phyloP scores from a whole-genome alignment of 768 basidiomycete genomes.

The Termitomyces sp. region DNA sequence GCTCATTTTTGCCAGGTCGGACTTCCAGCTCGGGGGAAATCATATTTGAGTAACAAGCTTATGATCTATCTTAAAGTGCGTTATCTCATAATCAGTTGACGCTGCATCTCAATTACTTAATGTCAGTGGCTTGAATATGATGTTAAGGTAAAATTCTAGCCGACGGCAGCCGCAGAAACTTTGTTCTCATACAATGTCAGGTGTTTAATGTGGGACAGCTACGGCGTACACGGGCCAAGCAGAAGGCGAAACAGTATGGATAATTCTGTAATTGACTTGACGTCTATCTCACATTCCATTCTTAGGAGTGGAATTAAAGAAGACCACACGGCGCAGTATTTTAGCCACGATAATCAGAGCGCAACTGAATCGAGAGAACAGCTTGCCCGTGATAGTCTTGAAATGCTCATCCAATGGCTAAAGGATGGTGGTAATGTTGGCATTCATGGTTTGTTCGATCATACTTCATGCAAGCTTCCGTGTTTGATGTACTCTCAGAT shows the following conservation, averaged over 20 bases:
- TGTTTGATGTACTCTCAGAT: slow-evolving; percentile 45
- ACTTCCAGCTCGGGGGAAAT: slow-evolving; percentile 96
- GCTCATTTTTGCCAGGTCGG: slow-evolving; percentile 62
- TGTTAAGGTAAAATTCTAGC: slow-evolving; percentile 64
- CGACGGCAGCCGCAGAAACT: neutral
- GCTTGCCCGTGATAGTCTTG: slow-evolving; percentile 88
- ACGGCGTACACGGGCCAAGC: slow-evolving; percentile 79
- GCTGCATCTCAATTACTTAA: slow-evolving; percentile 12
- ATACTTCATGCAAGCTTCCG: neutral
- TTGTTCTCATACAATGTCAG: slow-evolving; percentile 31
- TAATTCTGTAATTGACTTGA: neutral
- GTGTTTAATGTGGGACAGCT: slow-evolving; percentile 99
- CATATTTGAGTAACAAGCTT: slow-evolving; percentile 96
- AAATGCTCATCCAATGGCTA: slow-evolving; percentile 93
- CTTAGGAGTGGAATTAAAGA: slow-evolving; percentile 78
- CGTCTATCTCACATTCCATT: slow-evolving; percentile 4
- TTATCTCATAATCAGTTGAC: neutral
- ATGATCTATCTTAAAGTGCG: slow-evolving; percentile 91
- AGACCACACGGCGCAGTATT: slow-evolving; percentile 89
- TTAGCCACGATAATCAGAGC: slow-evolving; percentile 80
- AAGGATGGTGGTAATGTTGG: slow-evolving; percentile 96
- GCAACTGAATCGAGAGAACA: slow-evolving; percentile 76
- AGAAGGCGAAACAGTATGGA: slow-evolving; percentile 70
- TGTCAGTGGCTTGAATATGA: slow-evolving; percentile 96
- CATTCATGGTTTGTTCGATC: slow-evolving; percentile 72